A percentile compares a stretch with the other conserved stretches of the same genome.
These are phyloP conservation scores for Digitaria exilis DNA, from an alignment of 202 grass and related monocot genomes.

Conservation along the genomic window DNA sequence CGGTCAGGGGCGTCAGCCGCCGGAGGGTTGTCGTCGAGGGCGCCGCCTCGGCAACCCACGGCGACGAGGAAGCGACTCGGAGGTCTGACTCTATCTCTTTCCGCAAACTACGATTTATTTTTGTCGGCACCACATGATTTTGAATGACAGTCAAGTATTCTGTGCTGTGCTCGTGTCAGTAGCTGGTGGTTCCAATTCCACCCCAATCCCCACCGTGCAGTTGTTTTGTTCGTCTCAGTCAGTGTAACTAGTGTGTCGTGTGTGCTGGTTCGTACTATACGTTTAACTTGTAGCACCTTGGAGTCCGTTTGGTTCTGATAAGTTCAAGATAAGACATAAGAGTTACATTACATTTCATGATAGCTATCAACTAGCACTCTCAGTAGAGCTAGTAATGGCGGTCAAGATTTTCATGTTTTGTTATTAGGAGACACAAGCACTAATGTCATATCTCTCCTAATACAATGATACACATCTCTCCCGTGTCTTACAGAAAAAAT, in stretches of 20 bases:
- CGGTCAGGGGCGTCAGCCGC: constrained; percentile 29
- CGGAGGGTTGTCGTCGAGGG: constrained; percentile 43
- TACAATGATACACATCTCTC: too few species aligned
- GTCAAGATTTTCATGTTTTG: neutral
- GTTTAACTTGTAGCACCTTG: neutral
- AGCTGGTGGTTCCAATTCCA: neutral
- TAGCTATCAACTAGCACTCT: neutral
- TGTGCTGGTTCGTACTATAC: neutral
- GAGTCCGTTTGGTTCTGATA: neutral
- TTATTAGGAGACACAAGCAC: neutral
- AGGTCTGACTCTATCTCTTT: constrained; percentile 29
- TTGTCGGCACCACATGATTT: neutral
- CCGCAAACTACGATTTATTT: neutral
- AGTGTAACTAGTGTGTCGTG: neutral
- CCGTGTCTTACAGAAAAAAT: too few species aligned
- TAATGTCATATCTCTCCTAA: neutral
- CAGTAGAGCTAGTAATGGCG: constrained; percentile 7
- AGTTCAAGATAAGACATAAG: neutral
- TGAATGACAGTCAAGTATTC: neutral
- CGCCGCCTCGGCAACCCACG: constrained; percentile 36
- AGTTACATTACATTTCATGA: neutral
- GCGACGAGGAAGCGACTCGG: constrained; percentile 31
- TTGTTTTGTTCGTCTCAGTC: neutral
- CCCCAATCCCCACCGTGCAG: neutral
- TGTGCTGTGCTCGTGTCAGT: neutral